Conservation (phyloP, 441 rosid species). For the Bruguiera hainesii region DNA sequence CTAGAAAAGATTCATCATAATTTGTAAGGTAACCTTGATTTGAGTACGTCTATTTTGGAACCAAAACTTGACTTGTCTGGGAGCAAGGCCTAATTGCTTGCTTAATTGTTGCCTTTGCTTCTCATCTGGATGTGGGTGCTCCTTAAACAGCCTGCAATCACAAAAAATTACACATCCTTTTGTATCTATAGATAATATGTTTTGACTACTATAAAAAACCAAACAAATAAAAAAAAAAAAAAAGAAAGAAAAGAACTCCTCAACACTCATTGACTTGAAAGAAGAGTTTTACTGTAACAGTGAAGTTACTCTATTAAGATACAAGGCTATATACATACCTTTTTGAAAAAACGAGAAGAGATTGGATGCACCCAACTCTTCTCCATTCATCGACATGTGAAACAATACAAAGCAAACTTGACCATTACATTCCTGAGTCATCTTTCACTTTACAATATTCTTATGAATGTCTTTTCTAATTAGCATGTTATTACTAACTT, state of each 20-base stretch:
- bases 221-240: too few species aligned
- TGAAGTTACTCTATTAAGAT: too few species aligned
- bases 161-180: background rate
- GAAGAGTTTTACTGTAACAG: too few species aligned
- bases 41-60: slow-evolving; percentile 98
- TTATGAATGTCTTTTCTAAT: too few species aligned
- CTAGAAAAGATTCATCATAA: background rate
- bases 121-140: slow-evolving; percentile 98
- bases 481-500: too few species aligned
- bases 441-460: slow-evolving; percentile 15
- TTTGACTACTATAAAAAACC: too few species aligned
- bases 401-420: background rate
- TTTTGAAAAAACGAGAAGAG: too few species aligned
- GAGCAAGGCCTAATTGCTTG: slow-evolving; percentile 91
- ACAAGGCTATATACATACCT: too few species aligned
- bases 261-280: too few species aligned
- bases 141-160: slow-evolving; percentile 74
- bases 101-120: slow-evolving; percentile 94
- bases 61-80: slow-evolving; percentile 98
- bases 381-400: background rate
- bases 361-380: too few species aligned
- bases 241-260: too few species aligned
- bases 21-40: slow-evolving; percentile 46
- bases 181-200: background rate
- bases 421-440: slow-evolving; percentile 1